Conservation (phyloP, 2,329 filamentous ascomycete species). For the Seiridium cupressi region DNA sequence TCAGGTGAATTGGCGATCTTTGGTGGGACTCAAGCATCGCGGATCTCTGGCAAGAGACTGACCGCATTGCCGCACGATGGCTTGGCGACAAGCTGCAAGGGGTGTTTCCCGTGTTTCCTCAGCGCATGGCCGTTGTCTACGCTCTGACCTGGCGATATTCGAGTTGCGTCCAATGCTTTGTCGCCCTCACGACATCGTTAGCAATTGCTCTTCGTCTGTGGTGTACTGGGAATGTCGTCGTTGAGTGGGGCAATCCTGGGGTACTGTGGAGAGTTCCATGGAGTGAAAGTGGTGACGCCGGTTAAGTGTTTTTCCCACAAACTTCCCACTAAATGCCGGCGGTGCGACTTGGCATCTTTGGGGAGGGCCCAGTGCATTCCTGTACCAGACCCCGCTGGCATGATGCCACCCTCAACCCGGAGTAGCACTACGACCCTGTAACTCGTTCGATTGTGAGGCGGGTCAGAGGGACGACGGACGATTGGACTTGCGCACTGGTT, state of each 20-base stretch:
- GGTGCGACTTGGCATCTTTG: not conserved
- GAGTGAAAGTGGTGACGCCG: not conserved
- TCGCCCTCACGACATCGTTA: not conserved
- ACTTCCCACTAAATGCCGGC: not conserved
- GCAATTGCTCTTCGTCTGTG: not conserved
- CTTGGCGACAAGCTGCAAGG: not conserved
- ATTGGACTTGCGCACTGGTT: no score
- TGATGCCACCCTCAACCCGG: no score
- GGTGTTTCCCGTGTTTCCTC: no score
- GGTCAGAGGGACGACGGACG: not conserved
- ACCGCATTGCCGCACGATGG: not conserved
- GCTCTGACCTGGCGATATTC: no score
- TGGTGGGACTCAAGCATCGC: not conserved
- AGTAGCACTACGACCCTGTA: not conserved
- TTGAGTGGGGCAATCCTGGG: not conserved
- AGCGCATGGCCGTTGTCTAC: no score
- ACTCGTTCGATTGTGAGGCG: not conserved
- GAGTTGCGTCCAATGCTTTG: not conserved
- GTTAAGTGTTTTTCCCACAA: conserved; percentile 6
- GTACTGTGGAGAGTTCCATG: not conserved
- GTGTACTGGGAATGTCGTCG: not conserved
- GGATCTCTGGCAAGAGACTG: not conserved
- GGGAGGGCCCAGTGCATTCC: not conserved
- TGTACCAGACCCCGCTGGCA: not conserved
- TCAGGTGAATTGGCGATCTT: not conserved